Percentiles rank a stretch among this genome's conserved stretches.
Evolutionary conservation across 2,329 filamentous ascomycete species (phyloP).

Genomic region (Fusarium algeriense): DNA sequence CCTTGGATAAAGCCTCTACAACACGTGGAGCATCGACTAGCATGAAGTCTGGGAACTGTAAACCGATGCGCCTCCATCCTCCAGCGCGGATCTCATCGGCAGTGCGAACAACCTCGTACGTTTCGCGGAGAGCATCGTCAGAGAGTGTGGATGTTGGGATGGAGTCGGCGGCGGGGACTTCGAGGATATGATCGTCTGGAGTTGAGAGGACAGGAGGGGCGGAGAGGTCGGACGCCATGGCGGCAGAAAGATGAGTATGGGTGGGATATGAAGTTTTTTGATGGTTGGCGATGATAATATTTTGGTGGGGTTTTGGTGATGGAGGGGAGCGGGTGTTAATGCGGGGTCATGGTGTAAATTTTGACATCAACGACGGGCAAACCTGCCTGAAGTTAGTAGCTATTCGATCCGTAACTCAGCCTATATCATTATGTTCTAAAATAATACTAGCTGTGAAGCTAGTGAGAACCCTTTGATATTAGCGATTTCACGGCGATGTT

Average conservation of each 20-base stretch:
- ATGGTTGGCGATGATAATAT: slow-evolving; percentile 28
- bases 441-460: no score
- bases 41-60: slow-evolving; percentile 98
- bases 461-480: rapidly evolving
- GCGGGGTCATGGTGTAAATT: slow-evolving; percentile 45
- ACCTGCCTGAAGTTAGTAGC: no score
- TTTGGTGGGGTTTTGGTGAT: slow-evolving; percentile 41
- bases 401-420: not conserved
- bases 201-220: slow-evolving; percentile 73
- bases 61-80: slow-evolving; percentile 80
- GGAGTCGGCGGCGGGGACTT: slow-evolving; percentile 60
- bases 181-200: slow-evolving; percentile 70
- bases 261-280: slow-evolving; percentile 5
- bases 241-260: not conserved
- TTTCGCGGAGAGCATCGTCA: slow-evolving; percentile 77
- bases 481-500: no score
- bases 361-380: not conserved
- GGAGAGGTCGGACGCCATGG: slow-evolving; percentile 63
- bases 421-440: no score
- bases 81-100: slow-evolving; percentile 78
- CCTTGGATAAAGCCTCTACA: slow-evolving; percentile 65
- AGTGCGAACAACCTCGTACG: slow-evolving; percentile 89
- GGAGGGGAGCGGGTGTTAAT: slow-evolving; percentile 45
- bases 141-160: slow-evolving; percentile 52
- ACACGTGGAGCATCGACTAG: slow-evolving; percentile 86